Base-by-base conservation (phyloP, 306 rosid species). In the Adenanthera pavonina region DNA sequence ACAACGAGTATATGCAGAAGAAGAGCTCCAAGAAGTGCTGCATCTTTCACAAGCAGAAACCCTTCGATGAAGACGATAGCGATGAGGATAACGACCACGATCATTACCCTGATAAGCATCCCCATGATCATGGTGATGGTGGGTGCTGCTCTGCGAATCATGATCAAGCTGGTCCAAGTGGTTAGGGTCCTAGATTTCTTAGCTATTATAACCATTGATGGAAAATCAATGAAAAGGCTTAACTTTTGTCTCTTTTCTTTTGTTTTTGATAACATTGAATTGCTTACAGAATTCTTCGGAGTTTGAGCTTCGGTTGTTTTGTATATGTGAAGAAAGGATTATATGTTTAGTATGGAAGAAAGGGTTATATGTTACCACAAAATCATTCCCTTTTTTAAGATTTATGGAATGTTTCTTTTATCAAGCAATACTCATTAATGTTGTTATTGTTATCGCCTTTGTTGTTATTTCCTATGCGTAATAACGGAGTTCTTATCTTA, bases 11-110 rank as follows among this genome's bases (percentile, higher is more conserved):
- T 71, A 87, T 95, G 98, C 92, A 91, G 87, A 95, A 93, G 89
- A 95, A 95, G 86, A 93, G 98, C 83, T 95, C 98, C 83, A 95
- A 95, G 78, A 95, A 93, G 83, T 95, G 99, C 60, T 95, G 99
- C 78, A 93, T 95, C 84, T 95, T 93, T 80, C 99, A 95, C 83
- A 95, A 92, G 84, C 68, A 90, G 54, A 92, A 90, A 81, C 88
- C 94, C 68, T 92, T 92, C 68, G 99, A 95, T 68, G 98, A 95
- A 80, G 98, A 93, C 85, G 90, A 93, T 60, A 90, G 97, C 79
- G 98, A 92, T 33, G 81, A 86, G 30, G 99, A 95, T 34, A 88
- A 88, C 19, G 82, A 66, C 3, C 80, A 48, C 57, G 67, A 77
- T 16, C 72, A 8, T 68, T 25, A 65, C 65, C 70, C 85, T n/a